Evolutionary conservation across 2,329 filamentous ascomycete genomes (phyloP), one percentile per base, ranked within the genome.

Genomic region (Botrytis squamosa): DNA sequence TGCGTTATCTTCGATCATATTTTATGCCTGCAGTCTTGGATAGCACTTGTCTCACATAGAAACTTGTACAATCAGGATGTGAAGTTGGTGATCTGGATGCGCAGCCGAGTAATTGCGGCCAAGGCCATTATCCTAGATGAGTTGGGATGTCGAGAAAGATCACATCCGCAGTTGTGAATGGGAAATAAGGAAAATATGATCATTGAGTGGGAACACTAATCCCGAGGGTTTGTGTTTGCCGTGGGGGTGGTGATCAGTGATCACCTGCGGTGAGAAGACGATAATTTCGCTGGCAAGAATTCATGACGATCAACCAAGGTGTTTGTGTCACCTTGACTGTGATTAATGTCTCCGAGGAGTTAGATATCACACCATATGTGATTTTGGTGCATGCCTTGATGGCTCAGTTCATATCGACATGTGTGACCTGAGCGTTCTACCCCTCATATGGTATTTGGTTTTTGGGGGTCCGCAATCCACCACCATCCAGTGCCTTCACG

Each of bases 1-100:
- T 57, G 25, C 16, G 36, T 55, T 57, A 57, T 68, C 65, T 57
- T 68, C 14, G 36, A 68, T 68, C 65, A 55, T 33, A n/a, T 57
- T 57, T 29, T 8, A 42, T 55, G 46, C 49, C 36, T 68, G 49
- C 12, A 36, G 22, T 6, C 14, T 38, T 40, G 6, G 46, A 52
- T 14, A 52, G 49, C 44, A 52, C 33, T 52, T 38, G 44, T 40
- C 64, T 52, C 33, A 52, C 46, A 38, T 38, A 20, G 14, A 67
- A 67, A 38, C 14, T 16, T 38, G 42, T 36, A 12, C n/a, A n/a
- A 38, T 14, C 25, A 67, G 7, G 8, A 8, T 22, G 25, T n/a
- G 44, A 36, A n/a, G 22, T 22, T 33, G 49, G 12, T n/a, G 25
- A n/a, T 55, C 1, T n/a, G 4, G 9, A 25, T 25, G 25, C 9